These are phyloP conservation scores for Nakaseomyces nivariensis DNA, from an alignment of 1,139 yeast genomes.

Conservation along the genomic window DNA sequence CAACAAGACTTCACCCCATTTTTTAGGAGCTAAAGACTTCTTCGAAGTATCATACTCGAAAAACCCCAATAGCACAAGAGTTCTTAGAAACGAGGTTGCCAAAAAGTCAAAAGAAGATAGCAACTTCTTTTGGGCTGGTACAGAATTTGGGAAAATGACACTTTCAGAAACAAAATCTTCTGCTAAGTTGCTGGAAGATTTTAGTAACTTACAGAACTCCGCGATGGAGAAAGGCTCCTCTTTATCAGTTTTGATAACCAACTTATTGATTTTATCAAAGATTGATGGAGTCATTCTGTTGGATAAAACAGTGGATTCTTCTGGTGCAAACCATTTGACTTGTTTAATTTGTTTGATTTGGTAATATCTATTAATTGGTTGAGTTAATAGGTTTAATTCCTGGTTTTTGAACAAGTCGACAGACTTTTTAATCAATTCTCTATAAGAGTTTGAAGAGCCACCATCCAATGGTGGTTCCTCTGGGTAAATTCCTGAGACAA, in stretches of 20 bases:
- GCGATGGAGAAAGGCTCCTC: slow-evolving; percentile 22
- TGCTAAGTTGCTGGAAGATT: slow-evolving; percentile 15
- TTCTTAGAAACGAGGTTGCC: slow-evolving; percentile 50
- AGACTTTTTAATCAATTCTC: slow-evolving; percentile 41
- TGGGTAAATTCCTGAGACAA: slow-evolving; percentile 52
- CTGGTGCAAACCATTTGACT: slow-evolving; percentile 50
- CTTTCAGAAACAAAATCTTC: slow-evolving; percentile 32
- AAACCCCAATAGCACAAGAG: slow-evolving; percentile 47
- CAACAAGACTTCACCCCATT: slow-evolving; percentile 49
- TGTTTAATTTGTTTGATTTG: slow-evolving; percentile 62
- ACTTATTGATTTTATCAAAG: slow-evolving; percentile 32
- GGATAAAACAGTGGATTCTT: slow-evolving; percentile 37
- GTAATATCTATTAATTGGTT: slow-evolving; percentile 71
- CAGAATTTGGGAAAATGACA: slow-evolving; percentile 31
- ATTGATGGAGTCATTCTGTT: slow-evolving; percentile 46
- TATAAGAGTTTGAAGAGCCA: slow-evolving; percentile 49
- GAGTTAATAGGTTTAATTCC: slow-evolving; percentile 60
- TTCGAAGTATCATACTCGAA: slow-evolving; percentile 35
- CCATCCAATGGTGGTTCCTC: slow-evolving; percentile 70
- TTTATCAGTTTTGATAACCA: slow-evolving; percentile 29
- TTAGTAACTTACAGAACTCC: slow-evolving; percentile 21
- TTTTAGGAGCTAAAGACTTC: slow-evolving; percentile 35
- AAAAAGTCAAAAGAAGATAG: slow-evolving; percentile 43
- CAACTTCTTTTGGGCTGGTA: slow-evolving; percentile 28
- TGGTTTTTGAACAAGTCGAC: slow-evolving; percentile 43